Evolutionary conservation across 192 early-diverging fungal species (phyloP), one percentile per base, ranked within the genome.

Genomic region (Cetraspora pellucida): DNA sequence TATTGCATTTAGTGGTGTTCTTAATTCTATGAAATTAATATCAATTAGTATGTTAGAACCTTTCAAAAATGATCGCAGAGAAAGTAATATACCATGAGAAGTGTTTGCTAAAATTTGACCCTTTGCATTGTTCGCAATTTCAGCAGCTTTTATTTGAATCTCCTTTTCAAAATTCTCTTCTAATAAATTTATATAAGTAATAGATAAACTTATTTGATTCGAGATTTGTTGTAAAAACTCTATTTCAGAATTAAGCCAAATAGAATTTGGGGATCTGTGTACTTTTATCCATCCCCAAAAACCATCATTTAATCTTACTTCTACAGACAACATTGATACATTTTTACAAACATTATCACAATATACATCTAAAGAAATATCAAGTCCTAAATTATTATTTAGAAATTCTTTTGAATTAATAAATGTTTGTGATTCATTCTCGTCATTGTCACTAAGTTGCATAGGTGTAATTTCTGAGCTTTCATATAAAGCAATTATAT

Each of bases 91-190:
- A n/a, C n/a, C n/a, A n/a, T n/a, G n/a, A n/a, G n/a, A n/a, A n/a
- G n/a, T n/a, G n/a, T n/a, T n/a, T n/a, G 83, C 83, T 47, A 84
- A 55, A 55, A 84, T 84, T 73, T 81, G 83, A 23, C 77, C 71
- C 54, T 84, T 84, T n/a, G 83, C 83, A 54, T 84, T 79, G 54
- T 79, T 84, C 0, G 83, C 83, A 14, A 78, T 80, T 69, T 84
- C 77, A 0, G 79, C 79, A 17, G 82, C 78, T 46, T 84, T 78
- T 77, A 84, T 81, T 60, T 81, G 80, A 17, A 79, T 80, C 23
- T 84, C 80, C 27, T 75, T 77, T 28, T 77, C 78, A 49, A 81
- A 80, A 46, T 84, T 84, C 70, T 81, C 50, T 57, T 84, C 80
- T 66, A 80, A 81, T 5, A 84, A 50, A 30, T 31, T 75, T 2